Base-by-base conservation (phyloP, 768 basidiomycete genomes). In the Phanerodontia chrysosporium region DNA sequence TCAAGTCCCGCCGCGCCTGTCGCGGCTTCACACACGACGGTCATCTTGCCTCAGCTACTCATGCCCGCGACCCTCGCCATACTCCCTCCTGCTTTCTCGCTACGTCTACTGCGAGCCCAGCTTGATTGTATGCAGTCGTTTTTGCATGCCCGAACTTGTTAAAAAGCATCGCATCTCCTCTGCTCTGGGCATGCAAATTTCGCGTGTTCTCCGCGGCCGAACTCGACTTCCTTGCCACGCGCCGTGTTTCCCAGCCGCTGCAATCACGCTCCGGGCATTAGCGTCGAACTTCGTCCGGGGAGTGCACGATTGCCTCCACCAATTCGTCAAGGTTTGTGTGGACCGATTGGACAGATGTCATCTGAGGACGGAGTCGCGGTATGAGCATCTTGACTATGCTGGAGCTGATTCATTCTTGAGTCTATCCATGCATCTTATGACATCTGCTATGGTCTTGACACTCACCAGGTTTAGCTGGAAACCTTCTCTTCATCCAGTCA, bases 21-120 rank as follows among this genome's bases (percentile, higher is more conserved):
- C 49, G 52, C 52, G 52, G 36, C 35, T 53, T 53, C 52, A 42
- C 52, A 53, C 52, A 36, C 30, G 36, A 53, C 52, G 35, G 52
- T 42, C 52, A 53, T 53, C 52, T 53, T 39, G 52, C 52, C 52
- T 53, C 52, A 16, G 52, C 30, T 36, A 22, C 52, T 53, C 35
- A 53, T 53, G 30, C 42, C 42, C 52, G 52, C 21, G 14, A 25
- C 35, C 32, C 22, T 7, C 35, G 16, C 3, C 52, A 9, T 14
- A 4, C 29, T 30, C 29, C 30, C 35, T 53, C 32, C 29, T 32
- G 32, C 51, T n/a, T 22, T 35, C 32, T 10, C 18, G 9, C 39
- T 42, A 42, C 39, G 18, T 42, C 39, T 42, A 42, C 39, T 42
- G 39, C 39, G 39, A 42, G 39, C 39, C 4, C 18, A 10, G 39